Evolutionary conservation across 306 rosid genomes (phyloP).

Genomic region (Psophocarpus tetragonolobus): DNA sequence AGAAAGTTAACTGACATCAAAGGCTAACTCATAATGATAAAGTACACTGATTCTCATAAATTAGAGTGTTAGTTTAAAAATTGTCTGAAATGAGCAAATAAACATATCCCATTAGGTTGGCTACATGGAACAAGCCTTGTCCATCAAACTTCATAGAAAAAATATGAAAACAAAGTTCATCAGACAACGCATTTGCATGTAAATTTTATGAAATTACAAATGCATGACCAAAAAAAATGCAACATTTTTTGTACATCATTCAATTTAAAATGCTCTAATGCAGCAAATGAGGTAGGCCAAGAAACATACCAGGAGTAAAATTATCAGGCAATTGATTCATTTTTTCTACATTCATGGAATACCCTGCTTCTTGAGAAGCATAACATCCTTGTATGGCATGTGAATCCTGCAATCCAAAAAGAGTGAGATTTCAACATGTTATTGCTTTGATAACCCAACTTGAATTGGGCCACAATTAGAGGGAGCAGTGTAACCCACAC

Average conservation of each 20-base stretch:
- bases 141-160: neutral
- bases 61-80: neutral
- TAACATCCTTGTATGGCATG: neutral
- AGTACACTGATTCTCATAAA: neutral
- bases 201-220: neutral
- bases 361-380: neutral
- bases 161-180: neutral
- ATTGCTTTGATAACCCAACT: neutral
- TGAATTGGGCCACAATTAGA: neutral
- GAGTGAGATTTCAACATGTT: neutral
- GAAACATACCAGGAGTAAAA: slow-evolving; percentile 9
- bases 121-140: neutral
- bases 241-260: neutral
- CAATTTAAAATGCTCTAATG: neutral
- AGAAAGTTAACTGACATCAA: neutral
- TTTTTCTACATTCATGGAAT: neutral
- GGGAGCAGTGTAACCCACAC: neutral
- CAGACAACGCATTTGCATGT: neutral
- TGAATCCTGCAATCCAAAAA: slow-evolving; percentile 8
- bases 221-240: neutral
- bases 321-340: neutral
- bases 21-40: neutral
- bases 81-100: neutral
- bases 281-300: neutral
- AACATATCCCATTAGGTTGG: neutral